Percentiles rank a stretch among this genome's conserved stretches.
phyloP scores from a whole-genome alignment of 805 yeast genomes.

The Suhomyces pyralidae region DNA sequence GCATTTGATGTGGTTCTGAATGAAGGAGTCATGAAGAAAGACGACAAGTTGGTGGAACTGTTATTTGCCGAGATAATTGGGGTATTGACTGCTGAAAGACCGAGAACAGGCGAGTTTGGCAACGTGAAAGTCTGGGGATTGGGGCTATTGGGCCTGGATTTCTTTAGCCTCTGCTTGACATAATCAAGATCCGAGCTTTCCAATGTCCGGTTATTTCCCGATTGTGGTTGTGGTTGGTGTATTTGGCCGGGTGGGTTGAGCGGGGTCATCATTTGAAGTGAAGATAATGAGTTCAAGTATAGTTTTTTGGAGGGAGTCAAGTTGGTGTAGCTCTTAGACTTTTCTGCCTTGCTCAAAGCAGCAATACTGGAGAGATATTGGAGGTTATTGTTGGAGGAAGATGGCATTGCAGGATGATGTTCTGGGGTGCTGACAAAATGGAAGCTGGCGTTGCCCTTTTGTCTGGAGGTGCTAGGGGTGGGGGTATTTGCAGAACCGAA shows the following conservation, averaged over 20 bases:
- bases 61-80: slow-evolving; percentile 43
- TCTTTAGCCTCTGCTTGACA: slow-evolving; percentile 43
- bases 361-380: slow-evolving; percentile 41
- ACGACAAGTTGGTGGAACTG: slow-evolving; percentile 36
- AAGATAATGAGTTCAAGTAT: slow-evolving; percentile 35
- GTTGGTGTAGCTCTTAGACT: slow-evolving; percentile 13
- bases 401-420: background rate
- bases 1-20: slow-evolving; percentile 3
- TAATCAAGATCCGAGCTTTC: slow-evolving; percentile 50
- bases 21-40: slow-evolving; percentile 34
- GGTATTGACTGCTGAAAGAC: slow-evolving; percentile 36
- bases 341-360: slow-evolving; percentile 23
- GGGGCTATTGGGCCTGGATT: slow-evolving; percentile 52
- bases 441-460: slow-evolving; percentile 3
- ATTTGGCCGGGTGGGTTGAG: slow-evolving; percentile 13
- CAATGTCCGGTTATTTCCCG: slow-evolving; percentile 15
- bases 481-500: slow-evolving; percentile 21
- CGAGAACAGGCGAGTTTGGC: slow-evolving; percentile 44
- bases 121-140: slow-evolving; percentile 31
- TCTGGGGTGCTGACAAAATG: slow-evolving; percentile 4
- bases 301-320: slow-evolving; percentile 8
- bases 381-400: slow-evolving; percentile 32
- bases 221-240: slow-evolving; percentile 10
- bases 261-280: slow-evolving; percentile 46
- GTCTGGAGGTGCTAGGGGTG: background rate